Evolutionary conservation across 2,329 filamentous ascomycete genomes (phyloP), one percentile per base, ranked within the genome.

Genomic region (Diaporthe velutina): DNA sequence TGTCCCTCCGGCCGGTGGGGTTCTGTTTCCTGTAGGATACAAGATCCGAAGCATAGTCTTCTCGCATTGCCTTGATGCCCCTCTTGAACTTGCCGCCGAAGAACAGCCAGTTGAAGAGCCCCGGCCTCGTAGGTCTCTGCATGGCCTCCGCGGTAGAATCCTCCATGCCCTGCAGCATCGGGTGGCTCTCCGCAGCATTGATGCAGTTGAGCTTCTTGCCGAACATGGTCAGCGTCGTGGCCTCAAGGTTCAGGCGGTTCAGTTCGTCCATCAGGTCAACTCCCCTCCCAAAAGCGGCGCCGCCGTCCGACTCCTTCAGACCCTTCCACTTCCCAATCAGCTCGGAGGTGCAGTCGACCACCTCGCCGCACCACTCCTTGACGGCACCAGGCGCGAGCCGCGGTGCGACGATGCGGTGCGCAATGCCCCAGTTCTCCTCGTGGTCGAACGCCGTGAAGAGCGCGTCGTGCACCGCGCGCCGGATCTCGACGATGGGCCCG

Each of bases 1-100:
- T 78, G 78, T 94, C 92, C 61, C 89, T 86, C n/a, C 88, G 87
- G 17, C 88, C 86, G 0, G 86, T 86, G 0, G 89, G 88, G 76
- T 90, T 86, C 2, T 85, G 82, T 76, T 86, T 86, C 48, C 92
- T 88, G 68, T 88, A 80, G n/a, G 88, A 81, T 40, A 94, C 87
- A n/a, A 93, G 79, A 0, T 91, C 88, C 6, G 85, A 84, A 2
- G 87, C 90, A 57, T 87, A 92, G 13, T 84, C 81, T 35, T 76
- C 71, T 6, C 91, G 88, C 84, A 93, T 87, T 1, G 84, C 79
- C 22, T 85, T 85, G 73, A 88, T 91, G 42, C 90, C 84, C 0
- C 82, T 83, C 73, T 88, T 88, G 79, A 90, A 90, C 79, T 90
- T 91, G 75, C 84, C 76, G 30, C 86, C 83, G 79, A 90, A 85